phyloP scores from a whole-genome alignment of 148 eudicot species.

The Amaranthus hypochondriacus region DNA sequence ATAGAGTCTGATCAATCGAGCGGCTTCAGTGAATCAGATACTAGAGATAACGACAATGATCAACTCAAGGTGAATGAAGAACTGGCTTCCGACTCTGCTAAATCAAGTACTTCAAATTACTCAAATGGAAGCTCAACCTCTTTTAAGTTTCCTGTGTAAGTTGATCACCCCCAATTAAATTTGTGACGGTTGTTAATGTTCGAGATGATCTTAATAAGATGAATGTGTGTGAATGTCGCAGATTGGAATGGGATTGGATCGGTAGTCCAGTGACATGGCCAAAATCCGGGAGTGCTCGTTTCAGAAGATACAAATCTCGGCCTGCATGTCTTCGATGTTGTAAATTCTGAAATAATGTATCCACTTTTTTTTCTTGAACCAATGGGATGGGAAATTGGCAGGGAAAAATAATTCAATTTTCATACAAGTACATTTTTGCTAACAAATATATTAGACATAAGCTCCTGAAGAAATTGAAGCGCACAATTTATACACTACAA shows the following conservation, averaged over 20 bases:
- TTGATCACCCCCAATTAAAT: background rate
- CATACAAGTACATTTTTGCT: background rate
- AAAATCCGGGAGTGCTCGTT: constrained; percentile 29
- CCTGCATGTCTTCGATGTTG: constrained; percentile 42
- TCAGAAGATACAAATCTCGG: constrained; percentile 29
- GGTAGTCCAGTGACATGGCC: constrained; percentile 72
- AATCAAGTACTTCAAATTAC: constrained; percentile 33
- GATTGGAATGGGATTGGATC: constrained; percentile 51
- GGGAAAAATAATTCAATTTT: background rate
- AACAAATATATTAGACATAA: too few species aligned
- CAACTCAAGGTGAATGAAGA: constrained; percentile 21
- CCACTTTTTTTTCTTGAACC: background rate
- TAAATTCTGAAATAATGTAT: constrained; percentile 35
- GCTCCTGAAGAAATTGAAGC: background rate
- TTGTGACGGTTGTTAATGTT: background rate
- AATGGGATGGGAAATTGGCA: background rate
- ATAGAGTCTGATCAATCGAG: constrained; percentile 32
- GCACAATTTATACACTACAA: background rate
- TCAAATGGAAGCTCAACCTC: constrained; percentile 46
- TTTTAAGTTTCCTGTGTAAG: constrained; percentile 78
- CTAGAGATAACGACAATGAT: constrained; percentile 19
- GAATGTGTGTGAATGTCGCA: constrained; percentile 28
- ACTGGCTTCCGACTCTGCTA: constrained; percentile 25
- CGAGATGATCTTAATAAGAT: background rate
- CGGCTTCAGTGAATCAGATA: constrained; percentile 19